Conservation (phyloP, 257 asterid species). For the Nicotiana tomentosiformis region DNA sequence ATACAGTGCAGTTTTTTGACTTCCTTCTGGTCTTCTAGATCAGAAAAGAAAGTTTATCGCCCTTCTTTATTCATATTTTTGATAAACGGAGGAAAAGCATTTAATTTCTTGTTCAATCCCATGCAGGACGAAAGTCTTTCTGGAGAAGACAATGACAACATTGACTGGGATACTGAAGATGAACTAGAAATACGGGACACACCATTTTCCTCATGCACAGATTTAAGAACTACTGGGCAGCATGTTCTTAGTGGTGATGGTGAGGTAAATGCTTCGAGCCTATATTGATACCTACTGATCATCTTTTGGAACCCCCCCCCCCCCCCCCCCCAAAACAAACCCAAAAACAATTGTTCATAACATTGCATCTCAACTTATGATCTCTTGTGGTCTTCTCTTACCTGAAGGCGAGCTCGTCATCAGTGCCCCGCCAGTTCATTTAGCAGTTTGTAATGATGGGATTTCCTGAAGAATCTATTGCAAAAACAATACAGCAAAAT, state of each 20-base stretch:
- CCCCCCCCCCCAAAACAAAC: too few species aligned
- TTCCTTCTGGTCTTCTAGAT: neutral
- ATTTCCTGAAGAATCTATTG: slow-evolving; percentile 23
- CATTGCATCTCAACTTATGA: neutral
- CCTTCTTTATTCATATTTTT: neutral
- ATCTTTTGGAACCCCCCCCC: too few species aligned
- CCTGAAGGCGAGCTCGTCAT: slow-evolving; percentile 21
- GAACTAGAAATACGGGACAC: slow-evolving; percentile 8
- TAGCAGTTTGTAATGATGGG: slow-evolving; percentile 22
- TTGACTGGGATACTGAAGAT: slow-evolving; percentile 34
- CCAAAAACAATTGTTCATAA: neutral
- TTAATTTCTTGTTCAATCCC: neutral
- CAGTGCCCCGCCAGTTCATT: slow-evolving; percentile 16
- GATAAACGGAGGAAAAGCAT: neutral
- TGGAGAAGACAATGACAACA: slow-evolving; percentile 13
- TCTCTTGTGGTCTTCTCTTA: neutral
- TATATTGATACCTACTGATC: neutral
- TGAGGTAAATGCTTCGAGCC: neutral
- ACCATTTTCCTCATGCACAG: neutral
- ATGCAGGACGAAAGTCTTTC: slow-evolving; percentile 16
- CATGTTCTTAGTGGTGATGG: neutral
- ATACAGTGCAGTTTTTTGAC: neutral
- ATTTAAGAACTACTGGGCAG: neutral
- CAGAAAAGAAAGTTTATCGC: neutral
- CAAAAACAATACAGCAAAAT: slow-evolving; percentile 25